Evolutionary conservation across 2,329 filamentous ascomycete species (phyloP), one percentile per base, ranked within the genome.

Genomic region (Bimuria novae-zelandiae): DNA sequence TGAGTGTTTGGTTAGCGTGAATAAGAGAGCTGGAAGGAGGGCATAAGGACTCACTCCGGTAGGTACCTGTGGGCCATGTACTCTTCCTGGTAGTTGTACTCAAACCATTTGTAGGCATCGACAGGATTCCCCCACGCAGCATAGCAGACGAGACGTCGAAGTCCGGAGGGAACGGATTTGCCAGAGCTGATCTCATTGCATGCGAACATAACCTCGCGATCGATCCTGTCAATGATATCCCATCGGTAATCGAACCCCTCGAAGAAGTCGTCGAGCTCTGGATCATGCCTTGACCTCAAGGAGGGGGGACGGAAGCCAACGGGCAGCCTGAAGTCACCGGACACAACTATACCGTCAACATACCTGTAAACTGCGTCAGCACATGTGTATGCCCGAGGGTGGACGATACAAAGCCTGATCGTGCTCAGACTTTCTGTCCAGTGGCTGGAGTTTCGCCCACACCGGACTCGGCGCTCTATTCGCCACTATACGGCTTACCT

Each of bases 41-140:
- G n/a, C n/a, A n/a, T n/a, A n/a, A n/a, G n/a, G n/a, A n/a, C n/a
- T n/a, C n/a, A n/a, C n/a, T 69, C 67, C 1, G 65, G 61, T 0
- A 69, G 48, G 46, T 69, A 68, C 10, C 59, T 43, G 33, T 69
- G 62, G 3, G 60, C 52, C 27, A 69, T 32, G 43, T 59, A 63
- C 3, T 61, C 59, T 4, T 58, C 55, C 36, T 67, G 67, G 17
- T 64, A 64, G n/a, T 58, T 61, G 36, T 68, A 69, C 51, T 67
- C 62, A 33, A 58, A 70, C 54, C 61, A 68, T 48, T 70, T 69
- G 57, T 64, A 70, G 0, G 65, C 64, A 40, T 70, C 67, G 3
- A 64, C 54, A 1, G 63, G 61, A n/a, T 70, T 67, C 7, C 66
- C 67, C 53, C 56, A 66, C 1, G 65, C 19, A 8, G 59, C 57